Conservation (phyloP, 352 stramenopile genomes). For the Pythium folliculosum region DNA sequence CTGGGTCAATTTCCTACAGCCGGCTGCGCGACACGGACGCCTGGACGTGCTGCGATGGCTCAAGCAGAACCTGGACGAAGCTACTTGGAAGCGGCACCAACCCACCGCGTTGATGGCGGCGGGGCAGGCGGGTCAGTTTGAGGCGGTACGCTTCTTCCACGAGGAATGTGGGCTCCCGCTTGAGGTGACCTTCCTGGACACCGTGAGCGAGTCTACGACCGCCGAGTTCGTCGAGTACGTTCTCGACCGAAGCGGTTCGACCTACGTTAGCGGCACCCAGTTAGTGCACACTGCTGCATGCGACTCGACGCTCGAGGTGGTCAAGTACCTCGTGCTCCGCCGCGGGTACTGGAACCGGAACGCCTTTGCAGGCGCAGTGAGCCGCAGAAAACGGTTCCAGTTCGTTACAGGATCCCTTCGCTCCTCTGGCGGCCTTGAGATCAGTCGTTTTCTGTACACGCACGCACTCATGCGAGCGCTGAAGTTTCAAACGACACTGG, state of each 20-base stretch:
- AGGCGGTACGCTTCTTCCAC: not conserved
- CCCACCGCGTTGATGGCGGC: not conserved
- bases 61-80: not conserved
- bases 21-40: no score
- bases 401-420: no score
- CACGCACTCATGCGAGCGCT: not conserved
- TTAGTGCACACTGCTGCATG: not conserved
- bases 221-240: not conserved
- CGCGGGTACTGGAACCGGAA: not conserved
- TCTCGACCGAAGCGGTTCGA: not conserved
- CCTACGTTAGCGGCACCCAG: not conserved
- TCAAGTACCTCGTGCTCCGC: not conserved
- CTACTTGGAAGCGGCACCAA: not conserved
- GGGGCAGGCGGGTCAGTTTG: not conserved
- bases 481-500: not conserved
- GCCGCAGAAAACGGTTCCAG: not conserved
- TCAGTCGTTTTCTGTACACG: not conserved
- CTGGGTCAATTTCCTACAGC: not conserved
- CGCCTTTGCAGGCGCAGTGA: not conserved
- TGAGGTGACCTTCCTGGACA: not conserved
- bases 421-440: not conserved
- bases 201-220: not conserved
- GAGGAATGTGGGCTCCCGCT: not conserved
- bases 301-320: not conserved
- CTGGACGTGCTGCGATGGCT: not conserved